Evolutionary conservation across 148 eudicot species (phyloP).

Genomic region (Rhododendron williamsianum): DNA sequence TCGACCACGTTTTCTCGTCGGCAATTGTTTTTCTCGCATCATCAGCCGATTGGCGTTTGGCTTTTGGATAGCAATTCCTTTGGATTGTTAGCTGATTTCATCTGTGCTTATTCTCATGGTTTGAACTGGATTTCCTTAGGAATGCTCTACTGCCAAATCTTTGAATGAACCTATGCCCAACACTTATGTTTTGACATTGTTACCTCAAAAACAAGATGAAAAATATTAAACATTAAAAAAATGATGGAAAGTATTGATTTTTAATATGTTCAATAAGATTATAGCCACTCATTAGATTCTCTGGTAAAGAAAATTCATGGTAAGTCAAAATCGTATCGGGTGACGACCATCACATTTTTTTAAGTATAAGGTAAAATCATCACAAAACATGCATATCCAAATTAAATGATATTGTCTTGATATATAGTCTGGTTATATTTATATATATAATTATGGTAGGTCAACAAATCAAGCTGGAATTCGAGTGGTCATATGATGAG

Average conservation of each 20-base stretch:
- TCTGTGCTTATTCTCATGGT: too few species aligned
- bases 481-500: neutral
- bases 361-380: neutral
- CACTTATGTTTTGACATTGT: too few species aligned
- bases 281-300: neutral
- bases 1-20: too few species aligned
- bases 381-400: neutral
- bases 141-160: too few species aligned
- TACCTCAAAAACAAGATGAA: too few species aligned
- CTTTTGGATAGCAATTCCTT: too few species aligned
- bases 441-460: neutral
- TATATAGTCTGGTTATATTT: neutral
- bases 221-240: neutral
- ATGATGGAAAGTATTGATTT: neutral
- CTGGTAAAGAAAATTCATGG: neutral
- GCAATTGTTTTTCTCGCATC: too few species aligned
- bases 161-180: too few species aligned
- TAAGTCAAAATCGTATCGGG: neutral
- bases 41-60: too few species aligned
- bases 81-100: too few species aligned
- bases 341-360: neutral
- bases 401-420: neutral
- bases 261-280: neutral
- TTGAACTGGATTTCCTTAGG: too few species aligned
- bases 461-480: neutral